Evolutionary conservation across 2,329 filamentous ascomycete genomes (phyloP).

Genomic region (Paraphaeosphaeria minitans): DNA sequence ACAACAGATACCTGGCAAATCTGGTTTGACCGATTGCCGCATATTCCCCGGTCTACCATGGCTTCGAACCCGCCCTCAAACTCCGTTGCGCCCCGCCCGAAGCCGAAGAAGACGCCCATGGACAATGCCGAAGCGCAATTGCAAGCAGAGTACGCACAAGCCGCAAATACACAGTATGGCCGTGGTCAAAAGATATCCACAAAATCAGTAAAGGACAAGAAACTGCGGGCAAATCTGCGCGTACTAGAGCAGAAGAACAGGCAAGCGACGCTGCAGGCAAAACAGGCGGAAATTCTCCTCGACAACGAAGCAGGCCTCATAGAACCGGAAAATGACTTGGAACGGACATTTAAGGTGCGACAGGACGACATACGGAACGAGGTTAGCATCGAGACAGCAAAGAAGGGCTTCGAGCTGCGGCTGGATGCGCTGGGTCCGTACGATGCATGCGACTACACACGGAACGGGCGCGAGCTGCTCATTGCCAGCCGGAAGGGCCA

Average conservation of each 20-base stretch:
- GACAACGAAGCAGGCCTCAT: constrained; percentile 87
- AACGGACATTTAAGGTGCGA: constrained; percentile 88
- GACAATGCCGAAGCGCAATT: constrained; percentile 38
- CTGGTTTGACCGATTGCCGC: neutral
- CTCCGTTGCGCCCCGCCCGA: constrained; percentile 27
- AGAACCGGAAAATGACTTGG: constrained; percentile 84
- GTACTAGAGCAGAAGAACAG: constrained; percentile 82
- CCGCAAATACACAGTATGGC: constrained; percentile 78
- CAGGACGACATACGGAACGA: constrained; percentile 81
- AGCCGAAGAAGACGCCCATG: constrained; percentile 27
- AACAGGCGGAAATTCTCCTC: constrained; percentile 92
- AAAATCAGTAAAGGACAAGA: constrained; percentile 82
- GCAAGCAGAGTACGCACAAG: constrained; percentile 39
- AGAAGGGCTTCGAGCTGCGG: constrained; percentile 90
- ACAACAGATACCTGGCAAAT: neutral
- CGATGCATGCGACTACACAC: constrained; percentile 82
- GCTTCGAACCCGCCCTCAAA: constrained; percentile 27
- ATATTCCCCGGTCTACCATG: constrained; percentile 18
- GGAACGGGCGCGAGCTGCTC: constrained; percentile 84
- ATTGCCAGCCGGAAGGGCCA: constrained; percentile 91
- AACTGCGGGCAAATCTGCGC: constrained; percentile 80
- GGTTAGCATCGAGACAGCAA: constrained; percentile 81
- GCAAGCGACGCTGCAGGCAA: constrained; percentile 79
- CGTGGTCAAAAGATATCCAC: constrained; percentile 77
- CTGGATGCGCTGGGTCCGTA: constrained; percentile 78